Percentiles rank a stretch among this genome's conserved stretches.
Conservation (phyloP, 768 basidiomycete genomes). For the Amanita thiersii region DNA sequence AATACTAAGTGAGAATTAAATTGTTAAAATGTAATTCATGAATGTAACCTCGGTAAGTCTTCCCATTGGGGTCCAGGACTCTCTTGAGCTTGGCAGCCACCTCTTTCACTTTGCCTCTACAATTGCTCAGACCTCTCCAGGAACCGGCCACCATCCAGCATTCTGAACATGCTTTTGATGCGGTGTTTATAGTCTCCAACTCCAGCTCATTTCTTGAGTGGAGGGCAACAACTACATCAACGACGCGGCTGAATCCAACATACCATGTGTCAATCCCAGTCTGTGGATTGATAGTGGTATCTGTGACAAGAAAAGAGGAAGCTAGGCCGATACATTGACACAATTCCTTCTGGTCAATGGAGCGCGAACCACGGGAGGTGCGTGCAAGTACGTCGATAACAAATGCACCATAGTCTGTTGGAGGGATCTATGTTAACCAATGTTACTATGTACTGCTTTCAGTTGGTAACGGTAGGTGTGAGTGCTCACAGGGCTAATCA, state of each 20-base stretch:
- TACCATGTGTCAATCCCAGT: constrained; percentile 56
- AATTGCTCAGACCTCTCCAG: constrained; percentile 62
- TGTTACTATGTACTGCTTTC: constrained; percentile 2
- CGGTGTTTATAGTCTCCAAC: constrained; percentile 67
- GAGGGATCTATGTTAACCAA: constrained; percentile 20
- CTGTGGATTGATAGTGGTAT: constrained; percentile 55
- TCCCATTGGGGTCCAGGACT: constrained; percentile 48
- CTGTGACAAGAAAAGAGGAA: constrained; percentile 73
- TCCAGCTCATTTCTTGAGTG: constrained; percentile 62
- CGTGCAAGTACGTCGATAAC: constrained; percentile 47
- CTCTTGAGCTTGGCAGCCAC: constrained; percentile 55
- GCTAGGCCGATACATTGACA: constrained; percentile 62
- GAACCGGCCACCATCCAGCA: constrained; percentile 69
- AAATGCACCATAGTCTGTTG: constrained; percentile 56
- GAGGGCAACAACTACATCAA: constrained; percentile 68
- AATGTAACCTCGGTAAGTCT: constrained; percentile 31
- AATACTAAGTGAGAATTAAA: constrained; percentile 8
- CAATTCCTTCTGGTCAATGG: constrained; percentile 54
- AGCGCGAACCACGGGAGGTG: constrained; percentile 33
- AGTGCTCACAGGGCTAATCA: constrained; percentile 10
- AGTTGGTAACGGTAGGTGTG: constrained; percentile 10
- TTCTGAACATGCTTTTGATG: constrained; percentile 66
- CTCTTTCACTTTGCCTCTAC: constrained; percentile 51
- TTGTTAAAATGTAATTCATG: background rate
- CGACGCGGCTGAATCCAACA: constrained; percentile 56